Base-by-base conservation (phyloP, 331 rosid genomes). In the Ulmus americana region DNA sequence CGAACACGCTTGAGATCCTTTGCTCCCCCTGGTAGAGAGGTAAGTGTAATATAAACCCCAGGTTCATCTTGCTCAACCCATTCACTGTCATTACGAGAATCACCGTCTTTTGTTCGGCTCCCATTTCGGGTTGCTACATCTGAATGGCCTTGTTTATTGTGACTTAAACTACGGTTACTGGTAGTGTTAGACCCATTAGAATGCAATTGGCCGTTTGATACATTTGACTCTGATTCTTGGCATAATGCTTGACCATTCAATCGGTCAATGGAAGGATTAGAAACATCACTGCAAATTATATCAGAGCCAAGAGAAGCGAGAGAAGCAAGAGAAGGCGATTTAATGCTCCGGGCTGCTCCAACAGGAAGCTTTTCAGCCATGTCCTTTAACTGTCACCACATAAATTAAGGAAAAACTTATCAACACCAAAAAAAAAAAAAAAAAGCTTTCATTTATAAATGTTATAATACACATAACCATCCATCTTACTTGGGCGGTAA, bases 51-150 rank as follows among this genome's bases (percentile, higher is more conserved):
- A 74, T 85, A 94, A 47, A 94, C 98, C 64, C 98, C 98, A 35
- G 98, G 83, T 76, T 94, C 97, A 63, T 85, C 97, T 79, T 94
- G 98, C 84, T 89, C 95, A 14, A 89, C 95, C 95, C 97, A 83
- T 83, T 94, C 98, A 39, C 76, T 71, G 60, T 88, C 97, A 47
- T 66, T 75, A 45, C 79, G 83, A 68, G 95, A 76, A 70, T 94
- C 98, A 59, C 71, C 70, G 56, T 92, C 97, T 72, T 82, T 92
- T 44, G 76, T 87, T 81, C 85, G 86, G 83, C 76, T 81, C 75
- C 95, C 95, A 67, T 89, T 94, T 84, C 74, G 85, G 61, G 72
- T 69, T 14, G 84, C 59, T 43, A 81, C 69, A 65, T 89, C 95
- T 48, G 84, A 63, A 71, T 87, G 90, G 73, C 77, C 79, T 77